Evolutionary conservation across 306 rosid genomes (phyloP).

Genomic region (Medicago truncatula): DNA sequence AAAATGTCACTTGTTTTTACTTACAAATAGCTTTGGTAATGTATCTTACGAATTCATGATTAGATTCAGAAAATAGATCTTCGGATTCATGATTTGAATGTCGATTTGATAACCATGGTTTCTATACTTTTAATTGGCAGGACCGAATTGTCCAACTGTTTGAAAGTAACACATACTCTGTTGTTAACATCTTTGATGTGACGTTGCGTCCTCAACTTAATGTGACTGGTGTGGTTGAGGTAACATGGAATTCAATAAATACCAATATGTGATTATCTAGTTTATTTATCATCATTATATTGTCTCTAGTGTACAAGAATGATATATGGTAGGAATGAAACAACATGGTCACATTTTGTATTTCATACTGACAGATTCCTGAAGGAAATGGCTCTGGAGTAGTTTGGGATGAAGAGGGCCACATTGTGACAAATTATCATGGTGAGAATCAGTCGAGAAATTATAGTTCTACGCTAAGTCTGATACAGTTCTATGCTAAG

Average conservation of each 20-base stretch:
- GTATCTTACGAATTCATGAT: not conserved
- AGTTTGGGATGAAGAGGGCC: conserved; percentile 92
- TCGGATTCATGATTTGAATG: not conserved
- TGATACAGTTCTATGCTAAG: not conserved
- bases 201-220: conserved; percentile 96
- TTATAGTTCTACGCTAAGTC: not conserved
- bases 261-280: conserved; percentile 13
- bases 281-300: conserved; percentile 26
- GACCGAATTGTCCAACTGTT: conserved; percentile 86
- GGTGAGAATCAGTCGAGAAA: conserved; percentile 60
- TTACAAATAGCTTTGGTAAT: not conserved
- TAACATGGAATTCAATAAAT: conserved; percentile 41
- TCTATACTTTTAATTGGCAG: conserved; percentile 51
- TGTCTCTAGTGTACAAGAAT: conserved; percentile 30
- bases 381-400: conserved; percentile 99
- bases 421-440: conserved; percentile 94
- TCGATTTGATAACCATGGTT: not conserved
- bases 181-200: conserved; percentile 92
- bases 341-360: conserved; percentile 20
- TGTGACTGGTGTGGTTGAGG: conserved; percentile 92
- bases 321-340: conserved; percentile 11
- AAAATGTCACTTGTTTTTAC: not conserved
- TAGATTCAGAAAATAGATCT: not conserved
- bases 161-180: conserved; percentile 87
- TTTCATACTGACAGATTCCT: conserved; percentile 67